These are phyloP conservation scores for Leptographium lundbergii DNA, from an alignment of 2,329 filamentous ascomycete species.

Conservation along the genomic window DNA sequence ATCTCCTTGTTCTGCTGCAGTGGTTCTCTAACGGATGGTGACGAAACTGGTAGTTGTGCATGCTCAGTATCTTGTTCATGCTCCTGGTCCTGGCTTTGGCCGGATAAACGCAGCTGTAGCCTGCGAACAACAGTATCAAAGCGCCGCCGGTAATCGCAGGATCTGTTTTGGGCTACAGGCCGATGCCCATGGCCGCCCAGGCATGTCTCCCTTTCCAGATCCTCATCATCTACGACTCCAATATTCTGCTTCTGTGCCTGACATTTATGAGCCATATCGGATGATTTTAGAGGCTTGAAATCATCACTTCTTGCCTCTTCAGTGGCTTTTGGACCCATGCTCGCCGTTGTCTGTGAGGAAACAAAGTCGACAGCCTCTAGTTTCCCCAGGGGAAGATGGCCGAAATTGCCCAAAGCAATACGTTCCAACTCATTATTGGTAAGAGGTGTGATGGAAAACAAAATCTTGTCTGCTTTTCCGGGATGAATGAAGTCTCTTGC, in stretches of 20 bases:
- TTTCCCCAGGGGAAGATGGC: background rate
- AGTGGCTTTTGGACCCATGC: background rate
- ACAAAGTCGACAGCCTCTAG: background rate
- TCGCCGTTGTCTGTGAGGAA: background rate
- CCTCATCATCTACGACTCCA: background rate
- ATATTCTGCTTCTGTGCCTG: background rate
- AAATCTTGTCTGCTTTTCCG: background rate
- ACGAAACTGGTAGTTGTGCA: background rate
- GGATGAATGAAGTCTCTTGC: constrained; percentile 1
- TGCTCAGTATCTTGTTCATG: background rate
- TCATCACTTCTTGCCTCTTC: background rate
- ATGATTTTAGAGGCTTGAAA: background rate
- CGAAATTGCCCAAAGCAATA: background rate
- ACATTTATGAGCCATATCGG: background rate
- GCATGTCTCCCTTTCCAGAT: background rate
- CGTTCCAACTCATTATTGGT: background rate
- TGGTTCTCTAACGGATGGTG: background rate
- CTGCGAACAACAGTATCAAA: constrained; percentile 8
- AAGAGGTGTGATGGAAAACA: constrained; percentile 9
- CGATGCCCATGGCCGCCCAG: too few species aligned
- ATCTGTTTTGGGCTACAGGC: background rate
- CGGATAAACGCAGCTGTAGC: constrained; percentile 7
- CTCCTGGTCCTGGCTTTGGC: background rate
- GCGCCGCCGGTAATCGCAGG: constrained; percentile 2
- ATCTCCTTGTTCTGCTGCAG: background rate